Evolutionary conservation across 805 yeast species (phyloP).

Genomic region (Barnettozyma sucrosica): DNA sequence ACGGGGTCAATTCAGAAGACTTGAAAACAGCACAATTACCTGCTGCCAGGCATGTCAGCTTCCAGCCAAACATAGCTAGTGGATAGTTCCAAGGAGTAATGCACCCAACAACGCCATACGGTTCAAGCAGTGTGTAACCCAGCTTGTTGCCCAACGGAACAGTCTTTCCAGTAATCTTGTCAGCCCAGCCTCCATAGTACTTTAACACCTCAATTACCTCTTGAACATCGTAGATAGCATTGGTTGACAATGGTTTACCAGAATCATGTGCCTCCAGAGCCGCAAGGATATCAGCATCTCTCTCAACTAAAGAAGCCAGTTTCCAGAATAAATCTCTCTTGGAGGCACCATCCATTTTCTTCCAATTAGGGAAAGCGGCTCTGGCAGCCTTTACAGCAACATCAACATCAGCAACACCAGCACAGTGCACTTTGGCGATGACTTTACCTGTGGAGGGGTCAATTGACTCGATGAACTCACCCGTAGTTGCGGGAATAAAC

Average conservation of each 20-base stretch:
- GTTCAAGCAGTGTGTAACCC: constrained; percentile 48
- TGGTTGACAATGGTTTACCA: constrained; percentile 49
- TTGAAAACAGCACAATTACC: constrained; percentile 44
- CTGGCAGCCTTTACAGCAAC: constrained; percentile 48
- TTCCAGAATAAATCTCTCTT: constrained; percentile 43
- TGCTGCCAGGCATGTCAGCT: constrained; percentile 42
- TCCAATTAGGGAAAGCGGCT: constrained; percentile 47
- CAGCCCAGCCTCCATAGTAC: constrained; percentile 73
- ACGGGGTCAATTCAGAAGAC: constrained; percentile 45
- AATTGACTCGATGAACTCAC: constrained; percentile 30
- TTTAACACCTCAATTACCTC: constrained; percentile 51
- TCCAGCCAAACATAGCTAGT: constrained; percentile 45
- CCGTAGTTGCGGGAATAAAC: constrained; percentile 50
- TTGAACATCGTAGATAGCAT: constrained; percentile 54
- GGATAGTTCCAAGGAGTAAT: constrained; percentile 51
- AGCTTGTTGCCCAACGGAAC: constrained; percentile 56
- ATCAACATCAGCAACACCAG: constrained; percentile 47
- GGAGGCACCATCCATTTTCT: constrained; percentile 37
- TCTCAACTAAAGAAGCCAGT: constrained; percentile 44
- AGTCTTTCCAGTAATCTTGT: constrained; percentile 59
- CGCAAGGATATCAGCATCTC: constrained; percentile 44
- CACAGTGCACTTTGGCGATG: constrained; percentile 46
- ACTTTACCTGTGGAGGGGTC: constrained; percentile 52
- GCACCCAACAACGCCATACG: constrained; percentile 47
- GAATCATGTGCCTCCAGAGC: constrained; percentile 54